A percentile compares a stretch with the other conserved stretches of the same genome.
Evolutionary conservation across 352 stramenopile genomes (phyloP).

Genomic region (Phytophthora hybrid): DNA sequence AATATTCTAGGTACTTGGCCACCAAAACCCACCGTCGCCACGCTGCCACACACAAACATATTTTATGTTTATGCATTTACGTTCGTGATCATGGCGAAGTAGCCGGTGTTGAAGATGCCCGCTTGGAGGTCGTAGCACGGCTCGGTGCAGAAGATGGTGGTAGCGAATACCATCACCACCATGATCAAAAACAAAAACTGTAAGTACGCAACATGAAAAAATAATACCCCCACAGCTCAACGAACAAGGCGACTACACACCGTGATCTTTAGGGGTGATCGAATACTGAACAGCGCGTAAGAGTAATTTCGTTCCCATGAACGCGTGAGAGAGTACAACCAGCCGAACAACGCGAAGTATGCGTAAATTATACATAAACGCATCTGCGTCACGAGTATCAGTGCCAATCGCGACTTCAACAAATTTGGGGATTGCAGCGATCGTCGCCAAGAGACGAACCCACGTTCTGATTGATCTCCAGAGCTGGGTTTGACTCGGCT

Average conservation of each 20-base stretch:
- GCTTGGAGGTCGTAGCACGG: slow-evolving; percentile 54
- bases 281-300: slow-evolving; percentile 38
- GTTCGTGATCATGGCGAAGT: slow-evolving; percentile 64
- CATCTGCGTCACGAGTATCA: slow-evolving; percentile 8
- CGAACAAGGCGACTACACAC: slow-evolving; percentile 12
- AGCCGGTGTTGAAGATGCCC: slow-evolving; percentile 62
- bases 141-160: slow-evolving; percentile 52
- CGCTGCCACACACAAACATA: slow-evolving; percentile 16
- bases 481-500: slow-evolving; percentile 27
- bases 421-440: slow-evolving; percentile 38
- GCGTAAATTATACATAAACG: slow-evolving; percentile 35
- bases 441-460: slow-evolving; percentile 34
- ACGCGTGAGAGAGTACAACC: slow-evolving; percentile 36
- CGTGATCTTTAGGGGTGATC: slow-evolving; percentile 54
- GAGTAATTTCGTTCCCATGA: slow-evolving; percentile 51
- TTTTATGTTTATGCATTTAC: neutral
- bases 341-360: slow-evolving; percentile 47
- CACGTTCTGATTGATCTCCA: slow-evolving; percentile 41
- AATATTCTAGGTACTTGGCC: slow-evolving; percentile 49
- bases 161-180: slow-evolving; percentile 57
- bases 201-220: neutral
- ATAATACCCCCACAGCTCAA: neutral
- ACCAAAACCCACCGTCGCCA: slow-evolving; percentile 56
- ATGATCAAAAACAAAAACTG: slow-evolving; percentile 58
- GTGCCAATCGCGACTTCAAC: neutral